Percentiles rank a stretch among this genome's conserved stretches.
Conservation (phyloP, 164 flowering plant species). For the Dillenia suffruticosa region DNA sequence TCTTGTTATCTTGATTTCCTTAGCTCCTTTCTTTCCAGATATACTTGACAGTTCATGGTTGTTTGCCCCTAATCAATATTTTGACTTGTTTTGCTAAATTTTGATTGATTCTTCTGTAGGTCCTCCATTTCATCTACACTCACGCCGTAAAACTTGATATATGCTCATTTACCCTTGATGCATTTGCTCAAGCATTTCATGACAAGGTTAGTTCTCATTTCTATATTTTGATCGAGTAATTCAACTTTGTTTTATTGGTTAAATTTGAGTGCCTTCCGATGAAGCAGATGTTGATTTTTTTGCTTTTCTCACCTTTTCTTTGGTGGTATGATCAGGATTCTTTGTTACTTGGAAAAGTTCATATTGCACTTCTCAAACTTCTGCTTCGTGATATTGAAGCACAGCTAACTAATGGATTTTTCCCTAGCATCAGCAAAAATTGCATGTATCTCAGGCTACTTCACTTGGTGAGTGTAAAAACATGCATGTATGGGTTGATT, state of each 20-base stretch:
- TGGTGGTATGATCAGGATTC: constrained; percentile 52
- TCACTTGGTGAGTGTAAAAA: constrained; percentile 55
- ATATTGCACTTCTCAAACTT: constrained; percentile 65
- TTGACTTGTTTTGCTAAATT: background rate
- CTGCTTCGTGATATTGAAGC: constrained; percentile 60
- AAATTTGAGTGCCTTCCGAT: background rate
- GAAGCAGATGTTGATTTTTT: background rate
- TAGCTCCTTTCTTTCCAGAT: no score
- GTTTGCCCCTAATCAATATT: no score
- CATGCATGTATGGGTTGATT: background rate
- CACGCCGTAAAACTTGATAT: constrained; percentile 45
- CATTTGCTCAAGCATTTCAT: constrained; percentile 87
- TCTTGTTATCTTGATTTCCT: no score
- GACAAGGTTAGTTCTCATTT: constrained; percentile 56
- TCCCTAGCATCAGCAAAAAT: constrained; percentile 45
- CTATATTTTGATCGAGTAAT: background rate
- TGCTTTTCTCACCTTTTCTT: constrained; percentile 2
- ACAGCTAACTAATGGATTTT: constrained; percentile 46
- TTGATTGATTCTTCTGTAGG: constrained; percentile 41
- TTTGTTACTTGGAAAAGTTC: constrained; percentile 75
- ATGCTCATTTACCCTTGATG: constrained; percentile 77
- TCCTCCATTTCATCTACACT: constrained; percentile 72
- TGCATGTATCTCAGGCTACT: constrained; percentile 70
- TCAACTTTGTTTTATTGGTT: no score
- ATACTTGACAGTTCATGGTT: no score